Evolutionary conservation across 495 filamentous ascomycete species (phyloP).

Genomic region (Trichocladium antarcticum): DNA sequence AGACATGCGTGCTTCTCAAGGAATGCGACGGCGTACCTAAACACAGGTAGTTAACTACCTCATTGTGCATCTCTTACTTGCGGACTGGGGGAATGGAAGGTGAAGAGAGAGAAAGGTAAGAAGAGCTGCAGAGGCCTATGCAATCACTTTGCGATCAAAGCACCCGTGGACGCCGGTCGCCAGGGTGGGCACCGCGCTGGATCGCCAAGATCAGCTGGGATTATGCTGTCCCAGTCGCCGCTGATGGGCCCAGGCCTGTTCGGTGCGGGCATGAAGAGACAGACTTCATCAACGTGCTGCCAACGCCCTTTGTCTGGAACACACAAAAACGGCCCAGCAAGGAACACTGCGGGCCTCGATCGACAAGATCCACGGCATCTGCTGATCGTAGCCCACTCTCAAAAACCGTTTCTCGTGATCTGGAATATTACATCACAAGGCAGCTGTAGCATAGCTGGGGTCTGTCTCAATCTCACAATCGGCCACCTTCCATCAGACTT

Average conservation of each 20-base stretch:
- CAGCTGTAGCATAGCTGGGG: no score
- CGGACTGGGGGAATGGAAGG: no score
- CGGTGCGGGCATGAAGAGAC: neutral
- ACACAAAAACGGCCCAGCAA: neutral
- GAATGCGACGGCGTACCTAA: constrained; percentile 2
- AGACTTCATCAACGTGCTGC: neutral
- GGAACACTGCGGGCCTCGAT: constrained; percentile 6
- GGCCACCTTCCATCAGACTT: no score
- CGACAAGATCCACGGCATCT: neutral
- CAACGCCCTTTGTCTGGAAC: neutral
- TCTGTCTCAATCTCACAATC: no score
- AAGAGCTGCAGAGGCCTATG: no score
- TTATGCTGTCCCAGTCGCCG: neutral
- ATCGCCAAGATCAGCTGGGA: constrained; percentile 10
- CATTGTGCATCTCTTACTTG: no score
- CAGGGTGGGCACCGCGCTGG: constrained; percentile 5
- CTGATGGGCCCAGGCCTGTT: neutral
- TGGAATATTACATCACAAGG: neutral
- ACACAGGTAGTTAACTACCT: no score
- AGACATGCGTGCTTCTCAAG: constrained; percentile 11
- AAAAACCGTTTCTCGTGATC: neutral
- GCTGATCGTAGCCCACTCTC: neutral
- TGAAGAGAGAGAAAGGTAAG: no score
- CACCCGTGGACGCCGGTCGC: neutral
- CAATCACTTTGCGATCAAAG: neutral